phyloP scores from a whole-genome alignment of 2,329 filamentous ascomycete genomes.

The Aspergillus pseudonomiae region DNA sequence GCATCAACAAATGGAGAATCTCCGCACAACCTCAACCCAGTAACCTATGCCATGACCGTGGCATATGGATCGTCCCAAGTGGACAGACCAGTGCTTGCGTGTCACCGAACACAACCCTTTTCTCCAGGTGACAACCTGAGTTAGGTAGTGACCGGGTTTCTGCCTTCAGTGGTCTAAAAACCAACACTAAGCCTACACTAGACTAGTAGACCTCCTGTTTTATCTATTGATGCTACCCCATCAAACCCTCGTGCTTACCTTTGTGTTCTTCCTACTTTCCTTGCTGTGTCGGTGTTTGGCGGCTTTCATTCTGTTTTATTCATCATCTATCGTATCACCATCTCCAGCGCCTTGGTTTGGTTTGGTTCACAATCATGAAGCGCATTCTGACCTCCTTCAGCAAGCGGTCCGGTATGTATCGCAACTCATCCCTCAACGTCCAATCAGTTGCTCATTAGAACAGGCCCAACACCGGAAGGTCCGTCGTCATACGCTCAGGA shows the following conservation, averaged over 20 bases:
- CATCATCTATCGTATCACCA: neutral
- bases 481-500: slow-evolving; percentile 34
- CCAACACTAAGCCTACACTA: slow-evolving; percentile 1
- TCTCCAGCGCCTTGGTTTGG: neutral
- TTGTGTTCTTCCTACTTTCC: slow-evolving; percentile 3
- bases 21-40: neutral
- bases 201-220: slow-evolving; percentile 1
- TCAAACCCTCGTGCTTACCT: neutral
- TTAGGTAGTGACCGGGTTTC: neutral
- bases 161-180: neutral
- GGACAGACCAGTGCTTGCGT: neutral
- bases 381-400: slow-evolving; percentile 38
- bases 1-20: slow-evolving; percentile 1
- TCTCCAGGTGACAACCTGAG: neutral
- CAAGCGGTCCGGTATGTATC: slow-evolving; percentile 35
- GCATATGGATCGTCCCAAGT: neutral
- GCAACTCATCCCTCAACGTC: slow-evolving; percentile 7
- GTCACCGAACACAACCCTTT: neutral
- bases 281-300: neutral
- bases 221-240: neutral
- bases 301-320: slow-evolving; percentile 4
- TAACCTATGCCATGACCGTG: neutral
- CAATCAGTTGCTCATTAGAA: slow-evolving; percentile 10
- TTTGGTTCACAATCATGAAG: slow-evolving; percentile 33
- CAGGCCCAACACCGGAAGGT: slow-evolving; percentile 29